Conservation (phyloP, 306 rosid genomes). For the Senna tora region DNA sequence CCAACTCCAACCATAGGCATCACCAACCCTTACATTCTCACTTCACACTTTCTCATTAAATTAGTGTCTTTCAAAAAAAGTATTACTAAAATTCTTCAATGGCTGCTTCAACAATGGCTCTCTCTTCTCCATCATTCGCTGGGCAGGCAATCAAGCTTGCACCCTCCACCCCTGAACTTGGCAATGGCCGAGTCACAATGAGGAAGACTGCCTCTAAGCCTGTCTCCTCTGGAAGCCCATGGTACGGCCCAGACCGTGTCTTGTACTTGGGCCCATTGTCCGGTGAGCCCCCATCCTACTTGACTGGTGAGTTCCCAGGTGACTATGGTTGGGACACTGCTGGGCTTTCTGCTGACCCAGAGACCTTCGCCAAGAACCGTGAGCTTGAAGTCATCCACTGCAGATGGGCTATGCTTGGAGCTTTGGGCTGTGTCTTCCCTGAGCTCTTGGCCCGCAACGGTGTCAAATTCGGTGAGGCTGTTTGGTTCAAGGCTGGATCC, state of each 20-base stretch:
- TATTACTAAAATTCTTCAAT: constrained; percentile 36
- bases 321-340: constrained; percentile 97
- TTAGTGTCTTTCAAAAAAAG: not conserved
- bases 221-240: constrained; percentile 71
- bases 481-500: constrained; percentile 95
- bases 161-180: constrained; percentile 48
- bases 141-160: constrained; percentile 66
- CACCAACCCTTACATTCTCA: not conserved
- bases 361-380: constrained; percentile 81
- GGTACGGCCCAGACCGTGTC: constrained; percentile 95
- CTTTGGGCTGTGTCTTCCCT: constrained; percentile 82
- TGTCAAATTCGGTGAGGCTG: constrained; percentile 82
- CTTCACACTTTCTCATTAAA: not conserved
- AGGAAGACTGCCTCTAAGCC: constrained; percentile 50
- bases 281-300: constrained; percentile 81
- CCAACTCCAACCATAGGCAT: not conserved
- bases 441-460: constrained; percentile 88
- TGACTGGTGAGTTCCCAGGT: constrained; percentile 75
- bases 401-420: constrained; percentile 96
- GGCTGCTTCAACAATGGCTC: constrained; percentile 90
- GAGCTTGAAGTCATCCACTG: constrained; percentile 83
- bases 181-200: constrained; percentile 56
- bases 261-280: constrained; percentile 93
- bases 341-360: constrained; percentile 89
- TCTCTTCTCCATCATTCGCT: constrained; percentile 72